Evolutionary conservation across 2,329 filamentous ascomycete species (phyloP).

Genomic region (Aureobasidium sp.): DNA sequence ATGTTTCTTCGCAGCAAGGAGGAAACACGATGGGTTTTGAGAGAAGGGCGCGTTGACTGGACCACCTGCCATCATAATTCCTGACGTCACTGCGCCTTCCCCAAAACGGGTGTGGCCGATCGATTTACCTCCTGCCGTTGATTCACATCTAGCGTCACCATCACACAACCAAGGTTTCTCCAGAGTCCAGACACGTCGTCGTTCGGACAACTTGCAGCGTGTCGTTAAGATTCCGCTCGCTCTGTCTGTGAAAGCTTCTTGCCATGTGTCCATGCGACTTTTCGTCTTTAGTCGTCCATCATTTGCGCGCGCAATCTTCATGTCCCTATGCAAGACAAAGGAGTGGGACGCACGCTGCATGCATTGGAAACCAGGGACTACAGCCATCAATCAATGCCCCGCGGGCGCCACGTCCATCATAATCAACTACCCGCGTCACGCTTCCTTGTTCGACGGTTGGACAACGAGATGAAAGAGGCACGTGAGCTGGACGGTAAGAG

Average conservation of each 20-base stretch:
- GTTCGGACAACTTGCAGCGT: not conserved
- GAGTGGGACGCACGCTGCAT: not conserved
- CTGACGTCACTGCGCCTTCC: not conserved
- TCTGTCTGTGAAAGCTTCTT: too few relatives aligned
- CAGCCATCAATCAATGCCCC: not conserved
- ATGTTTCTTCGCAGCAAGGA: constrained; percentile 6
- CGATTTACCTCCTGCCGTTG: constrained; percentile 13
- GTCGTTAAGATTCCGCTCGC: too few relatives aligned
- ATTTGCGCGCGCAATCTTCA: not conserved
- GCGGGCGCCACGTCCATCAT: constrained; percentile 15
- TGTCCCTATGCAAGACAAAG: not conserved
- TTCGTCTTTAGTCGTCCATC: too few relatives aligned
- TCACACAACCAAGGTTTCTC: constrained; percentile 3
- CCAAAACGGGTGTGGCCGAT: constrained; percentile 6
- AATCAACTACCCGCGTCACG: not conserved
- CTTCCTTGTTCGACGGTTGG: constrained; percentile 12
- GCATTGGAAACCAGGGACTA: constrained; percentile 2
- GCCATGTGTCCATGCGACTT: not conserved
- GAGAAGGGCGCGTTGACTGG: not conserved
- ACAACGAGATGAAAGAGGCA: constrained; percentile 10
- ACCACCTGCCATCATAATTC: not conserved
- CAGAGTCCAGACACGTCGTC: not conserved
- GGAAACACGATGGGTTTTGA: constrained; percentile 9
- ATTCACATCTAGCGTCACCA: constrained; percentile 2
- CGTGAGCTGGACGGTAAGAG: constrained; percentile 4